phyloP scores from a whole-genome alignment of 1,284 basidiomycete species.

The Phellinidium pouzarii region DNA sequence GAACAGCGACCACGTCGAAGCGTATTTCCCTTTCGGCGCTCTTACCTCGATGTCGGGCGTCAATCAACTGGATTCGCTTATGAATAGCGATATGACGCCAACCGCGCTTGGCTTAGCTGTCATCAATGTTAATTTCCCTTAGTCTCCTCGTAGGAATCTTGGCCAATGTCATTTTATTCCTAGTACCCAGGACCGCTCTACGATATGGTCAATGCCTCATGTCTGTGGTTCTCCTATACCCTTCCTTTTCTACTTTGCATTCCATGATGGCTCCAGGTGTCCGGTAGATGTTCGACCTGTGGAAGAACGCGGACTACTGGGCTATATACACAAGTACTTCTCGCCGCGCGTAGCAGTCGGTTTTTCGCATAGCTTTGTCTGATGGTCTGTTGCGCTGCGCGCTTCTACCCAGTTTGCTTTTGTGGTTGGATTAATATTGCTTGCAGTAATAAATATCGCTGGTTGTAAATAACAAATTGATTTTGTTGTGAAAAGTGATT shows the following conservation, averaged over 20 bases:
- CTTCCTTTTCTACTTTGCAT: conserved; percentile 1
- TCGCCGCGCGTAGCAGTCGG: conserved; percentile 13
- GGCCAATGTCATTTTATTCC: too few relatives aligned
- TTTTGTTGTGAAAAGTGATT: conserved; percentile 5
- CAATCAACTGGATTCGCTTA: conserved; percentile 53
- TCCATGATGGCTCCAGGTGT: conserved; percentile 1
- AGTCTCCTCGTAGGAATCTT: too few relatives aligned
- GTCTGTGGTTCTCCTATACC: not conserved
- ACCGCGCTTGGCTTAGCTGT: conserved; percentile 41
- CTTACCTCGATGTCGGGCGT: conserved; percentile 67
- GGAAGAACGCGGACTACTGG: conserved; percentile 18
- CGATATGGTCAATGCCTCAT: too few relatives aligned
- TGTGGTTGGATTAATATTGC: not conserved
- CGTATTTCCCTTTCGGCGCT: conserved; percentile 67
- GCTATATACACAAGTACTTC: conserved; percentile 9
- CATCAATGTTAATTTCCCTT: too few relatives aligned
- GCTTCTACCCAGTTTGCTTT: not conserved
- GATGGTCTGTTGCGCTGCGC: not conserved
- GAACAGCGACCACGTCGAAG: conserved; percentile 42
- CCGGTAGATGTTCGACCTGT: conserved; percentile 17
- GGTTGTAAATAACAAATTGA: conserved; percentile 8
- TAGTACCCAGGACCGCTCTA: too few relatives aligned
- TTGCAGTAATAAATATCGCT: too few relatives aligned
- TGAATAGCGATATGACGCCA: conserved; percentile 36
- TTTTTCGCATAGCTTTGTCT: conserved; percentile 1